These are phyloP conservation scores for Rutstroemia sp. DNA, from an alignment of 2,329 filamentous ascomycete species.

Conservation along the genomic window DNA sequence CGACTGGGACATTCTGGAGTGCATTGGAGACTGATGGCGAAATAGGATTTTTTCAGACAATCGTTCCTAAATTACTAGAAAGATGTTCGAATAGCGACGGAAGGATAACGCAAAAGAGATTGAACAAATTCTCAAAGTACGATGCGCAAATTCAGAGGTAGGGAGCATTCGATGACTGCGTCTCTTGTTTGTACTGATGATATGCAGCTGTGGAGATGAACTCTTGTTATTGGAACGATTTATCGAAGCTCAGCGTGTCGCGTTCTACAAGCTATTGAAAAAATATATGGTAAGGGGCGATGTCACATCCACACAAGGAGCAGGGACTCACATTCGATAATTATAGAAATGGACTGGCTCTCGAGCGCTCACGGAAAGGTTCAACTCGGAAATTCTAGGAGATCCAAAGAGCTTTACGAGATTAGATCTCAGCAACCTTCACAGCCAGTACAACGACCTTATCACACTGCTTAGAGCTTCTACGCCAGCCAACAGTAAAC, in stretches of 20 bases:
- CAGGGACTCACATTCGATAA: background rate
- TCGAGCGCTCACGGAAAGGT: constrained; percentile 52
- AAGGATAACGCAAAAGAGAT: constrained; percentile 22
- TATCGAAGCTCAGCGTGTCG: constrained; percentile 63
- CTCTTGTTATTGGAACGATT: constrained; percentile 65
- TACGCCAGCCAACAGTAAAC: constrained; percentile 25
- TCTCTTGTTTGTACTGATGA: constrained; percentile 8
- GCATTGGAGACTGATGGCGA: constrained; percentile 5
- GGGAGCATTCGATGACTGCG: background rate
- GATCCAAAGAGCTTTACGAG: constrained; percentile 66
- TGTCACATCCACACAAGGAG: background rate
- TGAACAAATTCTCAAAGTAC: constrained; percentile 25
- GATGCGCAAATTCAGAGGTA: constrained; percentile 27
- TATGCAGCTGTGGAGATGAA: constrained; percentile 57
- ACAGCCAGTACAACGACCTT: constrained; percentile 44
- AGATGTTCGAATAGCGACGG: constrained; percentile 20
- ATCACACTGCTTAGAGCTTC: constrained; percentile 39
- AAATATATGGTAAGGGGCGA: constrained; percentile 59
- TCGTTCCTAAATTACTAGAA: constrained; percentile 20
- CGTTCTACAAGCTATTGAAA: constrained; percentile 76
- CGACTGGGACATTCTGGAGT: background rate
- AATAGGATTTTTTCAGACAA: constrained; percentile 22
- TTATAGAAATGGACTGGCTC: constrained; percentile 75
- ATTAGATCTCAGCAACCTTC: constrained; percentile 51
- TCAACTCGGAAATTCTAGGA: constrained; percentile 58